Conservation (phyloP, 2,329 filamentous ascomycete species). For the Orbilia ellipsospora region DNA sequence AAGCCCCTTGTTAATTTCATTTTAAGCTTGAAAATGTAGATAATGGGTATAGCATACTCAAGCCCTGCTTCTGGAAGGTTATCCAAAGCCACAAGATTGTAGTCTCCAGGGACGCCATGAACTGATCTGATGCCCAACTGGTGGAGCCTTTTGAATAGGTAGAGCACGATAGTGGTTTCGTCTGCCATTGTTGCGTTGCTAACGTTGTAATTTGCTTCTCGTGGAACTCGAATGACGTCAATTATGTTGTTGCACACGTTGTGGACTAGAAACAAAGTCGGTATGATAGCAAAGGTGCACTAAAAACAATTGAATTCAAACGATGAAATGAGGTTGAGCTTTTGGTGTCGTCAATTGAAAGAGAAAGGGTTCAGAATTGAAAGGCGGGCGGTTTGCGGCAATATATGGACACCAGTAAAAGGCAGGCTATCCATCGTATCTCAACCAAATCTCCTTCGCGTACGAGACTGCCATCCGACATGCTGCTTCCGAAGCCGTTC, state of each 20-base stretch:
- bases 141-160: slow-evolving; percentile 73
- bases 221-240: slow-evolving; percentile 22
- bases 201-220: slow-evolving; percentile 14
- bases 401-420: too few relatives aligned
- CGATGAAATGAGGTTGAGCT: too few relatives aligned
- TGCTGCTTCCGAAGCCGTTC: slow-evolving; percentile 11
- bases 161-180: slow-evolving; percentile 62
- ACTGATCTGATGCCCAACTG: slow-evolving; percentile 74
- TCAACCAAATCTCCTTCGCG: neutral
- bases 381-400: too few relatives aligned
- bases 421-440: too few relatives aligned
- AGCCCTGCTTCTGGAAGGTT: slow-evolving; percentile 71
- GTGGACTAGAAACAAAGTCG: neutral
- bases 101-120: slow-evolving; percentile 78
- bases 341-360: too few relatives aligned
- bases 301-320: too few relatives aligned
- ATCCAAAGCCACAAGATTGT: slow-evolving; percentile 76
- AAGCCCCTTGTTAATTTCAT: neutral
- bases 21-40: slow-evolving; percentile 67
- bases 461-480: too few relatives aligned
- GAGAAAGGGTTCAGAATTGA: too few relatives aligned
- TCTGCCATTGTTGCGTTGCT: slow-evolving; percentile 42
- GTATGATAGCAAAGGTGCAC: too few relatives aligned
- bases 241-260: neutral
- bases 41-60: slow-evolving; percentile 59